Conservation (phyloP, 192 early-diverging fungal genomes). For the Gonapodya sp. region DNA sequence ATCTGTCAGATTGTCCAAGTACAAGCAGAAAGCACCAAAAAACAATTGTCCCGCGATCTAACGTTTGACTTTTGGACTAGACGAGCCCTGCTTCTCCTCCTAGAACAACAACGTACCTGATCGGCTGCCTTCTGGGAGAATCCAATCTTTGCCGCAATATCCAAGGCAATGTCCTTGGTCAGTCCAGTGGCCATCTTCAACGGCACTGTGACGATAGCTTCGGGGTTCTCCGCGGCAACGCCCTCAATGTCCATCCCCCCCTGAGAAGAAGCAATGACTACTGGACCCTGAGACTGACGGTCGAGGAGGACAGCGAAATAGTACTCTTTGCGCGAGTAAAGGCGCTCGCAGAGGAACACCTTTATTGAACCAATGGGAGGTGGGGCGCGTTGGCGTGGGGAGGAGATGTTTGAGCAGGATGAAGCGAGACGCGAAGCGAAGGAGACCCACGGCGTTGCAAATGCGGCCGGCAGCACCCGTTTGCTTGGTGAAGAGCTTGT, state of each 20-base stretch:
- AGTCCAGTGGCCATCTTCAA: constrained; percentile 84
- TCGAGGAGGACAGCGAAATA: constrained; percentile 99
- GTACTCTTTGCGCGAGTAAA: constrained; percentile 93
- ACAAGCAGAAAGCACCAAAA: too few relatives aligned
- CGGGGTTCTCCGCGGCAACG: constrained; percentile 89
- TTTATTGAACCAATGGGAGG: constrained; percentile 12
- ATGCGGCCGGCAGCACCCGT: constrained; percentile 88
- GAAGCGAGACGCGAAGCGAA: neutral
- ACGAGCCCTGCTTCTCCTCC: too few relatives aligned
- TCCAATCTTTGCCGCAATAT: constrained; percentile 77
- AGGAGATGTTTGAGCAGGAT: neutral
- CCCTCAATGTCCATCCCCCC: constrained; percentile 97
- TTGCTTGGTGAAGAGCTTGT: constrained; percentile 98
- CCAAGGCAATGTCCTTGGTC: constrained; percentile 56
- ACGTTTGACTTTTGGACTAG: too few relatives aligned
- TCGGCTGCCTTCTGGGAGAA: constrained; percentile 72
- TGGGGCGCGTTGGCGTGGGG: too few relatives aligned
- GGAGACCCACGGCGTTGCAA: constrained; percentile 66
- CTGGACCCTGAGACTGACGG: constrained; percentile 86
- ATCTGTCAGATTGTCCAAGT: too few relatives aligned
- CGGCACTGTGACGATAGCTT: constrained; percentile 87
- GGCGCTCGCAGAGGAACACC: constrained; percentile 92
- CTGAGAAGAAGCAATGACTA: constrained; percentile 92
- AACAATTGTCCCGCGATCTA: too few relatives aligned
- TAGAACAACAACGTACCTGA: constrained; percentile 33